Base-by-base conservation (phyloP, 1,139 yeast genomes). In the Pneumocystis oryctolagi region DNA sequence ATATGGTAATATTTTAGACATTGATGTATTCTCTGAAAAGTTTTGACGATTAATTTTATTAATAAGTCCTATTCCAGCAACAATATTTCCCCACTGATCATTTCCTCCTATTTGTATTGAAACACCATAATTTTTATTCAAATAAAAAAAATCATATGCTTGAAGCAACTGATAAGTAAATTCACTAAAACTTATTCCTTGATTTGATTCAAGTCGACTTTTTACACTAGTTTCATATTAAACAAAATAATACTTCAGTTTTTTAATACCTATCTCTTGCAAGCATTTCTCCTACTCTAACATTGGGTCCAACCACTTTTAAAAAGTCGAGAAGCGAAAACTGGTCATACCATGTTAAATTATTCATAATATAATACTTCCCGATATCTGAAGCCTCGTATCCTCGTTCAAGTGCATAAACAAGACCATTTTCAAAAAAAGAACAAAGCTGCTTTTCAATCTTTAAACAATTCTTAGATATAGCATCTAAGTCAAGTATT, bases 1-100 rank as follows among this genome's bases (percentile, higher is more conserved):
- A 72, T 74, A 88, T 0, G 84, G 80, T 9, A 12, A 64, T 58
- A 8, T 64, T 30, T 59, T 64, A 57, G 32, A 71, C 72, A 31
- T 66, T 35, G 5, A 12, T 18, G 58, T n/a, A 30, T 20, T n/a
- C 12, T 9, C 16, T 42, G 58, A 62, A 4, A 2, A 3, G 60
- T 61, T 61, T 35, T 53, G 47, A 70, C 70, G 58, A 67, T 67
- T 77, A 63, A 88, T 73, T 67, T 96, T 77, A 0, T 85, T 79
- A 59, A 92, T 89, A 65, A 94, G 77, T 71, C 92, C 98, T 61
- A 88, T 82, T 0, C 99, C 99, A 0, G 97, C 97, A 5, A 95
- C 89, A 66, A 94, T 94, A 70, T 92, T 92, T 1, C 99, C 99
- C 92, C 97, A 92, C 74, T 92, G 99, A 72, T 92, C 98, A 71